phyloP scores from a whole-genome alignment of 2,329 filamentous ascomycete species.

The Microascus cirrosus region DNA sequence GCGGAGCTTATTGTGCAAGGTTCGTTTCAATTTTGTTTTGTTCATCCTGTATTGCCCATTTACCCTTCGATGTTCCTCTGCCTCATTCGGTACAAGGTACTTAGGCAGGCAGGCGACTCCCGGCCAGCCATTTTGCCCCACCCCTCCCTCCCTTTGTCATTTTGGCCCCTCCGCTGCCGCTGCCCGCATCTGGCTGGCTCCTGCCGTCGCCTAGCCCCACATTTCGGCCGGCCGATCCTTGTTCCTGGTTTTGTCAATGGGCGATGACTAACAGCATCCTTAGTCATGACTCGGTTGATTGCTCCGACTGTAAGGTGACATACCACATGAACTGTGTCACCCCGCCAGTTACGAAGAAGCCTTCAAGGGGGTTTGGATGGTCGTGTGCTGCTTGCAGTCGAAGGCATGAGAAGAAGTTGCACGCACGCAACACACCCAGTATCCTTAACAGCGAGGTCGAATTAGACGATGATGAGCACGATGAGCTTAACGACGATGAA shows the following conservation, averaged over 20 bases:
- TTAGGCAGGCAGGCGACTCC: neutral
- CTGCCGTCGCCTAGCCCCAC: slow-evolving; percentile 4
- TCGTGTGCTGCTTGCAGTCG: slow-evolving; percentile 92
- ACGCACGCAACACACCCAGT: slow-evolving; percentile 77
- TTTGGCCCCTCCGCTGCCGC: neutral
- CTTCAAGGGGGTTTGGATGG: slow-evolving; percentile 95
- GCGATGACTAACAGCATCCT: slow-evolving; percentile 6
- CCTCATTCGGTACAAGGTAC: neutral
- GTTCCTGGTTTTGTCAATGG: slow-evolving; percentile 1
- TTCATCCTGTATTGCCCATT: slow-evolving; percentile 6
- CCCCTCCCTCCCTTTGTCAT: slow-evolving; percentile 7
- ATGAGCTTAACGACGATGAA: slow-evolving; percentile 51
- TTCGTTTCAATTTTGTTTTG: slow-evolving; percentile 29
- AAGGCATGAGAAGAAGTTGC: slow-evolving; percentile 85
- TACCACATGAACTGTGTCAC: slow-evolving; percentile 99
- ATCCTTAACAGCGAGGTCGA: slow-evolving; percentile 49
- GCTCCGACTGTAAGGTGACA: slow-evolving; percentile 85
- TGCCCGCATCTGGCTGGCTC: neutral
- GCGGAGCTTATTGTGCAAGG: slow-evolving; percentile 82
- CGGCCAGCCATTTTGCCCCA: neutral
- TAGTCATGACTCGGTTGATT: slow-evolving; percentile 91
- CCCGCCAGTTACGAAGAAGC: slow-evolving; percentile 86
- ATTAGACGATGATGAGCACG: slow-evolving; percentile 47
- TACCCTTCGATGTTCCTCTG: slow-evolving; percentile 3
- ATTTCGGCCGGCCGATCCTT: slow-evolving; percentile 5